Base-by-base conservation (phyloP, 441 rosid species). In the Macaranga tanarius region DNA sequence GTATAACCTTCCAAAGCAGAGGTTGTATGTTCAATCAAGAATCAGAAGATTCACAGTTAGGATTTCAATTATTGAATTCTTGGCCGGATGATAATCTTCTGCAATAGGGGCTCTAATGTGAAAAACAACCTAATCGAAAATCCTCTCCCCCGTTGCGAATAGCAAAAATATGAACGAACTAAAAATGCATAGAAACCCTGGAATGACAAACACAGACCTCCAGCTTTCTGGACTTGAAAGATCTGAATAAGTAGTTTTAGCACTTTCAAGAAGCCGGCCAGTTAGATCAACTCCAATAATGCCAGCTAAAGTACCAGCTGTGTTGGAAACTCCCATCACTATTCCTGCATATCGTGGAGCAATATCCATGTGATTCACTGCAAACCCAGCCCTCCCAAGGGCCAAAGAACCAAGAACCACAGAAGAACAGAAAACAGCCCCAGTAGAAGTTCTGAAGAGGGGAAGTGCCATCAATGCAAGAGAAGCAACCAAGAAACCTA, bases 221-320 rank as follows among this genome's bases (percentile, higher is more conserved):
- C 99, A 92, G 84, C 97, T 92, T 82, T 88, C 99, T 19, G 97
- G 94, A 78, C 89, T 84, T 28, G 94, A 92, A 70, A 95, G 85
- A 87, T 89, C 95, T 0, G 91, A 83, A 78, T 88, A 89, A 40
- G 86, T 38, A 73, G 80, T 74, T 83, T 85, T 92, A 47, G 97
- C 90, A 20, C 96, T 87, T 81, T 95, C 95, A 10, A 92, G 99
- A 69, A 95, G 92, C 82, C 75, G 74, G 22, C 97, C 97, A 9
- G 97, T 92, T 75, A 92, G 75, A 77, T 88, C 92, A 40, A 95
- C 99, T 69, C 99, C 99, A 61, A 92, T 76, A 64, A 95, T 87
- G 67, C 97, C 99, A 23, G 97, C 99, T 62, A 95, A 80, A 47
- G 99, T 95, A 52, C 99, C 97, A 15, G 97, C 99, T 9, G 99